Conservation (phyloP, 768 basidiomycete species). For the Tephrocybe rancida region DNA sequence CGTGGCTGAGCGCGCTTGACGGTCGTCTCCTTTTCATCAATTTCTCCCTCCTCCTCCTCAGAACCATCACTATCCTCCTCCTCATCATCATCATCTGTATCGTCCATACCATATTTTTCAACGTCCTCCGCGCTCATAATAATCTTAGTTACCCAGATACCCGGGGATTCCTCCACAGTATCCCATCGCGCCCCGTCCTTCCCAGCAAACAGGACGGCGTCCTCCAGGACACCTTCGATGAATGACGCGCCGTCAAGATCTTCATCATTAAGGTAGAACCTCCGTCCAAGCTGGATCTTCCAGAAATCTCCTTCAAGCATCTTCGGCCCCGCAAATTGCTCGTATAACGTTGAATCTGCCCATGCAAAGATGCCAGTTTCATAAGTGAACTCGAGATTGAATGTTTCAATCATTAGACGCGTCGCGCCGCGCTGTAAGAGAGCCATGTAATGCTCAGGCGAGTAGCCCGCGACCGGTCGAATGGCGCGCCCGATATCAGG, state of each 20-base stretch:
- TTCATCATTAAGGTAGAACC: slow-evolving; percentile 34
- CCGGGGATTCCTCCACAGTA: slow-evolving; percentile 1
- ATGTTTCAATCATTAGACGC: slow-evolving; percentile 38
- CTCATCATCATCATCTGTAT: background rate
- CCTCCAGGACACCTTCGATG: slow-evolving; percentile 33
- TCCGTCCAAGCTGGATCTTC: slow-evolving; percentile 41
- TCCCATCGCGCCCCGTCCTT: background rate
- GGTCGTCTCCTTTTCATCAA: background rate
- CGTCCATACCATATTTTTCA: background rate
- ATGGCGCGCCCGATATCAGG: slow-evolving; percentile 13
- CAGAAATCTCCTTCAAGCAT: slow-evolving; percentile 37
- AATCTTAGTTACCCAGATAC: background rate
- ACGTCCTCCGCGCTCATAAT: background rate
- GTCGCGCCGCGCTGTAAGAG: slow-evolving; percentile 35
- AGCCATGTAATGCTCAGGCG: slow-evolving; percentile 25
- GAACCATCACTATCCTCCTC: background rate
- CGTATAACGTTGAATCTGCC: slow-evolving; percentile 31
- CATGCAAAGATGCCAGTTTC: slow-evolving; percentile 35
- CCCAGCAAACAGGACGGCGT: slow-evolving; percentile 27
- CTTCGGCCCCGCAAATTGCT: slow-evolving; percentile 32
- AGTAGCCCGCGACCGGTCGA: slow-evolving; percentile 7
- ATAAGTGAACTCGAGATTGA: slow-evolving; percentile 30
- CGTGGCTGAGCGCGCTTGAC: background rate
- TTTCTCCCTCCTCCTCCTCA: background rate
- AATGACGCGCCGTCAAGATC: slow-evolving; percentile 39